Conservation (phyloP, 1,284 basidiomycete genomes). For the Leccinum pseudoinsigne region DNA sequence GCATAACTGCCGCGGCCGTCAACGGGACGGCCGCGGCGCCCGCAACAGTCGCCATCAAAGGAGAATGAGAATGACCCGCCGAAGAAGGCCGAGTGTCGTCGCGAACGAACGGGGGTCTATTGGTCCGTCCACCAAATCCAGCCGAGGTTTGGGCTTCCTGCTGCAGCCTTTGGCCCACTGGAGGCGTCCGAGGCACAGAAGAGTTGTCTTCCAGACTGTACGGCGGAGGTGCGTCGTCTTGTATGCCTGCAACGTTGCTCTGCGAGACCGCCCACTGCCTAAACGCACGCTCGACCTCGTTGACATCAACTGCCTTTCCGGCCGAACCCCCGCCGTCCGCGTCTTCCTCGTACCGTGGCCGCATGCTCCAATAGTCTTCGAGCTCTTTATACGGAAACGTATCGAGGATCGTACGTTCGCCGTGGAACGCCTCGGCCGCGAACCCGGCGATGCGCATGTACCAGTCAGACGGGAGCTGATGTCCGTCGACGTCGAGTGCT, state of each 20-base stretch:
- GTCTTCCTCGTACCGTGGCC: constrained; percentile 56
- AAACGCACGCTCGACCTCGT: constrained; percentile 17
- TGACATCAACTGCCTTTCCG: not conserved
- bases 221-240: constrained; percentile 62
- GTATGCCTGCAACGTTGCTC: not conserved
- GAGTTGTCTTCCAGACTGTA: constrained; percentile 57
- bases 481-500: constrained; percentile 70
- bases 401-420: constrained; percentile 59
- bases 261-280: constrained; percentile 17
- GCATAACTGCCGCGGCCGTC: constrained; percentile 3
- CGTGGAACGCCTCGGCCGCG: constrained; percentile 63
- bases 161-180: not conserved
- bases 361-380: constrained; percentile 68
- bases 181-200: constrained; percentile 20
- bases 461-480: constrained; percentile 75
- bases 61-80: not conserved
- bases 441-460: constrained; percentile 79
- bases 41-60: not conserved
- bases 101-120: constrained; percentile 1
- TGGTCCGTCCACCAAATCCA: not conserved
- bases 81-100: constrained; percentile 10
- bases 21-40: constrained; percentile 1
- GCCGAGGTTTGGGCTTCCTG: not conserved
- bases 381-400: constrained; percentile 70
- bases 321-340: not conserved